These are phyloP conservation scores for Colletotrichum scovillei DNA, from an alignment of 2,329 filamentous ascomycete species.

Conservation along the genomic window DNA sequence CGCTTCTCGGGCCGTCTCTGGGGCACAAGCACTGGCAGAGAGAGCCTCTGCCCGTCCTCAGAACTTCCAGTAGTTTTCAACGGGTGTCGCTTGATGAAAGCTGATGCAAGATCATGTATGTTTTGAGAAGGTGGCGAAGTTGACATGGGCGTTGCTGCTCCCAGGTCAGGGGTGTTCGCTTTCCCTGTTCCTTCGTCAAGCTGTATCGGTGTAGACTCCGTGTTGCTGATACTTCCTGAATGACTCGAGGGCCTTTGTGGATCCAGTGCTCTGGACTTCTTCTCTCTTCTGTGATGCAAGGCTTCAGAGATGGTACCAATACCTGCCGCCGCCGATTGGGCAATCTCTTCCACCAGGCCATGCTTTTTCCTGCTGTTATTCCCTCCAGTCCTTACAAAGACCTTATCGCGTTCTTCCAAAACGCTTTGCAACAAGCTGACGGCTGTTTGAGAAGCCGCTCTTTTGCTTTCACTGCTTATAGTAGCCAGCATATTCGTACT, in stretches of 20 bases:
- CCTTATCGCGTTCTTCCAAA: constrained; percentile 8
- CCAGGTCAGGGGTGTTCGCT: not conserved
- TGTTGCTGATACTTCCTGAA: accelerated
- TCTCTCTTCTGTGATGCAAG: constrained; percentile 35
- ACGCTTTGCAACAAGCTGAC: not conserved
- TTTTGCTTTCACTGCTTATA: not conserved
- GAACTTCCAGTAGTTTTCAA: not conserved
- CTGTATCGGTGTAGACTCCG: not conserved
- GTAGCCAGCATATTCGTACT: not conserved
- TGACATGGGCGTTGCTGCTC: not conserved
- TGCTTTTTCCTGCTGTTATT: constrained; percentile 4
- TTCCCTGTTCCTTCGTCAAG: not conserved
- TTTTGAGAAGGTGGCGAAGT: not conserved
- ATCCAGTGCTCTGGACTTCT: constrained; percentile 11
- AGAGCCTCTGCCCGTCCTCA: constrained; percentile 35
- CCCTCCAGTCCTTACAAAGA: not conserved
- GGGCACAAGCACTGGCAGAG: constrained; percentile 62
- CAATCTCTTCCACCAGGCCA: constrained; percentile 30
- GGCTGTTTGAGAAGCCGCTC: not conserved
- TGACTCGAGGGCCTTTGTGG: not conserved
- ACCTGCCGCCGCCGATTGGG: constrained; percentile 33
- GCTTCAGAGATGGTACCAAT: constrained; percentile 38
- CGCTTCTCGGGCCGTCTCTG: constrained; percentile 62
- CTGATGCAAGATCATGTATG: not conserved
- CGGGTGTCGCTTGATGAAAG: constrained; percentile 10